Percentiles rank a stretch among this genome's conserved stretches.
Evolutionary conservation across 331 rosid species (phyloP).

Genomic region (Prunus yedoensis): DNA sequence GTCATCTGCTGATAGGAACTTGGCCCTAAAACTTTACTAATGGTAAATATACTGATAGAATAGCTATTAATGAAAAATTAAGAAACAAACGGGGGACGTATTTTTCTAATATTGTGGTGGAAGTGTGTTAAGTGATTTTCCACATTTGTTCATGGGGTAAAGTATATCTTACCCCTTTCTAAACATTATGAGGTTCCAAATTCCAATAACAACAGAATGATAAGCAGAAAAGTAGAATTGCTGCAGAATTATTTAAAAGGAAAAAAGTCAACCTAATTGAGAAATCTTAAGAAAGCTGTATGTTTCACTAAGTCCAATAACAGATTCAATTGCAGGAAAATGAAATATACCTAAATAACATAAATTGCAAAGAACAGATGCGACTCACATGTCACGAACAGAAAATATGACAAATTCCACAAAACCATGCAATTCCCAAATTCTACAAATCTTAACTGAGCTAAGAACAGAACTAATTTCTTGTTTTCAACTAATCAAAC

Average conservation of each 20-base stretch:
- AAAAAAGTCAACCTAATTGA: not conserved
- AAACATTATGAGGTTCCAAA: not conserved
- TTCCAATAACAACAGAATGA: not conserved
- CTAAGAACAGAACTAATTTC: no score
- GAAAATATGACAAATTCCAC: not conserved
- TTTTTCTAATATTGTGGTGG: not conserved
- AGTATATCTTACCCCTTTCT: not conserved
- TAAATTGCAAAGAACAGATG: not conserved
- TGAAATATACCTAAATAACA: not conserved
- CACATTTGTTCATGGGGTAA: not conserved
- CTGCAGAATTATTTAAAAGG: not conserved
- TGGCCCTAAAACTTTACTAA: not conserved
- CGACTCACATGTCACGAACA: not conserved
- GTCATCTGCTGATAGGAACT: not conserved
- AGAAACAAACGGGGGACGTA: not conserved
- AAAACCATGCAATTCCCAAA: not conserved
- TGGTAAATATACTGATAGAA: not conserved
- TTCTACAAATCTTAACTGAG: not conserved
- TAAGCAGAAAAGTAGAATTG: not conserved
- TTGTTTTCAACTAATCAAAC: not conserved
- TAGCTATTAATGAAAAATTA: not conserved
- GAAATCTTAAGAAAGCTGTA: not conserved
- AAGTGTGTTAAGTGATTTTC: not conserved
- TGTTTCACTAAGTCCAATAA: not conserved
- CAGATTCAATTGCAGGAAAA: not conserved